Base-by-base conservation (phyloP, 164 flowering plant genomes). In the Aristolochia contorta region DNA sequence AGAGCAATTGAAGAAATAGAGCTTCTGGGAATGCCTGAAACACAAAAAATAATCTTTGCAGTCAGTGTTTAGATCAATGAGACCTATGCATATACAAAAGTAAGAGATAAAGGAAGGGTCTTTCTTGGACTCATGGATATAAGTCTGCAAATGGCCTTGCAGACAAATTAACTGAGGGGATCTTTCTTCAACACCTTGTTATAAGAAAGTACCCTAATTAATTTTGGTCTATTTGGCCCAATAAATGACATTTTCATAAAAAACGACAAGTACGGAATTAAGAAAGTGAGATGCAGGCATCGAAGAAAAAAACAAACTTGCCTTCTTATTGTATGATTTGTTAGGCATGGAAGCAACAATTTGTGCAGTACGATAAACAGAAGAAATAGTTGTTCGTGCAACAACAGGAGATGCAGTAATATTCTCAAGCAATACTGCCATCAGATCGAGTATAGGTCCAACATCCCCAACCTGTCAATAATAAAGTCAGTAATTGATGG, bases 11-110 rank as follows among this genome's bases (percentile, higher is more conserved):
- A 56, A 86, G 94, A 75, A 91, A 88, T 57, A 91, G 69, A 61
- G 90, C 86, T 66, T 91, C 97, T 32, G 97, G 96, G 63, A 91
- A 91, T 37, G 85, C 84, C 97, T 91, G 84, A 70, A 72, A 67
- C 12, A 62, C 22, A 22, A 24, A 24, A 20, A 50, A 71, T 0
- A 37, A 37, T 37, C 30, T 27, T 37, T 37, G 1, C 43, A 37
- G 9, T 37, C 7, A 37, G 43, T 10, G 43, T 37, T 37, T 37
- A 10, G 7, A 37, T 10, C 7, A 37, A 37, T 37, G 43, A 37
- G 43, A 37, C 30, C n/a, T n/a, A 27, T 5, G 5, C 30, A 27
- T 27, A 27, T 27, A 27, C 30, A 27, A 5, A 27, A 27, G 30
- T 27, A 27, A 27, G 30, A 27, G 30, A 27, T 2, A 2, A 27